Base-by-base conservation (phyloP, 345 rosid genomes). In the Boechera stricta region DNA sequence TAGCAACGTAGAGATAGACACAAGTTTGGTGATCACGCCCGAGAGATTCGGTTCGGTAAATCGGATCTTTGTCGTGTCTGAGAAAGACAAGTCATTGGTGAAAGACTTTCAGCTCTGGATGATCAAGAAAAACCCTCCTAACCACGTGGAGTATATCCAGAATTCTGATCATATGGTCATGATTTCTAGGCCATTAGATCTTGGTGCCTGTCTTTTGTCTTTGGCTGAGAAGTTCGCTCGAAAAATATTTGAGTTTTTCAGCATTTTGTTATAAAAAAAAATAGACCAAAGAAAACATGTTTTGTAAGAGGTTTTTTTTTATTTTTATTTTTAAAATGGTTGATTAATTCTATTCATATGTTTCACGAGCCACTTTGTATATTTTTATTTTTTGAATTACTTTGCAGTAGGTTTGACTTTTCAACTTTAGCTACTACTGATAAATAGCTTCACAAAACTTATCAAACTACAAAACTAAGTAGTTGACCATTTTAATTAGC, bases 141-240 rank as follows among this genome's bases (percentile, higher is more conserved):
- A 79, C 63, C 78, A 82, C 61, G 85, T 87, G 60, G 42, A 72
- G 13, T 74, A 59, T 74, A 72, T 87, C 18, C 24, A 59, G 13
- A 83, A 85, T 45, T 87, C 89, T 31, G 90, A 86, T 76, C 93
- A 85, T 56, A 86, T 87, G 90, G 84, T 83, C 51, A 88, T 85
- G 84, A 83, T 83, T 78, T 87, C 85, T 5, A 73, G 32, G 62
- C 87, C 88, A 5, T 24, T 28, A 6, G 71, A 81, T 56, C 82
- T 85, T 4, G 73, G 61, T 49, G 59, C 41, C 1, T 61, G 39
- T 62, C 76, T 85, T 16, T 71, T 75, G 4, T 16, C 15, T 32
- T 68, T 82, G 81, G 83, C 86, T 36, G 26, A n/a, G 6, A 77
- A 74, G 60, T 82, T 77, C 5, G 11, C 47, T 45, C 79, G 77